phyloP scores from a whole-genome alignment of 108 stramenopile species.

The Cyclotella cryptica region DNA sequence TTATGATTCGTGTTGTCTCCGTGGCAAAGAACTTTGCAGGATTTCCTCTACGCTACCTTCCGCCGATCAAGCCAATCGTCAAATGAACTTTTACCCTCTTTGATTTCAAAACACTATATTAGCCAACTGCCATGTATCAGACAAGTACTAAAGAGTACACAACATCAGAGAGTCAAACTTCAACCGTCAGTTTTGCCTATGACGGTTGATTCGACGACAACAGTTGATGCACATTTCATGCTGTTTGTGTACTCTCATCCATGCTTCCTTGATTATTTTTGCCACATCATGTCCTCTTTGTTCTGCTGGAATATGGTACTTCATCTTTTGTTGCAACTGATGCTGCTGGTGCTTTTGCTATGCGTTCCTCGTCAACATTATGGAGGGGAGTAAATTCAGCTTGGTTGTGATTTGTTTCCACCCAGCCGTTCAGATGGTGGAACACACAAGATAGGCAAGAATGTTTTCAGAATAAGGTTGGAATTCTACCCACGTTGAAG shows the following conservation, averaged over 20 bases:
- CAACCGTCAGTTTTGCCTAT: too few species aligned
- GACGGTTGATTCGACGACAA: background rate
- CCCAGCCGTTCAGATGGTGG: slow-evolving; percentile 26
- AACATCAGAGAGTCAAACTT: background rate
- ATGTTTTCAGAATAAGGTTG: too few species aligned
- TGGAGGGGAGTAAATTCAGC: background rate
- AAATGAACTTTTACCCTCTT: too few species aligned
- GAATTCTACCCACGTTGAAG: too few species aligned
- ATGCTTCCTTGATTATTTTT: background rate
- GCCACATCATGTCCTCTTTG: slow-evolving; percentile 2
- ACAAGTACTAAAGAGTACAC: background rate
- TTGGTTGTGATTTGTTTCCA: slow-evolving; percentile 18
- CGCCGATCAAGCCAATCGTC: slow-evolving; percentile 57
- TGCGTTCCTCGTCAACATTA: background rate
- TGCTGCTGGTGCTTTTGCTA: slow-evolving; percentile 2
- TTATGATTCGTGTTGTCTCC: too few species aligned
- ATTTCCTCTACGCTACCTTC: slow-evolving; percentile 56
- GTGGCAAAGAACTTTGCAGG: too few species aligned
- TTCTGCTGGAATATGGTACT: background rate
- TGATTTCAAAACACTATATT: slow-evolving; percentile 30
- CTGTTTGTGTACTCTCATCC: background rate
- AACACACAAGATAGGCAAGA: too few species aligned
- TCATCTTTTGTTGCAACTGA: background rate
- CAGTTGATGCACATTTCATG: background rate
- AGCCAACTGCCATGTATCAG: slow-evolving; percentile 22